A percentile compares a stretch with the other conserved stretches of the same genome.
Conservation (phyloP, 2,329 filamentous ascomycete species). For the Apiospora kogelbergensis region DNA sequence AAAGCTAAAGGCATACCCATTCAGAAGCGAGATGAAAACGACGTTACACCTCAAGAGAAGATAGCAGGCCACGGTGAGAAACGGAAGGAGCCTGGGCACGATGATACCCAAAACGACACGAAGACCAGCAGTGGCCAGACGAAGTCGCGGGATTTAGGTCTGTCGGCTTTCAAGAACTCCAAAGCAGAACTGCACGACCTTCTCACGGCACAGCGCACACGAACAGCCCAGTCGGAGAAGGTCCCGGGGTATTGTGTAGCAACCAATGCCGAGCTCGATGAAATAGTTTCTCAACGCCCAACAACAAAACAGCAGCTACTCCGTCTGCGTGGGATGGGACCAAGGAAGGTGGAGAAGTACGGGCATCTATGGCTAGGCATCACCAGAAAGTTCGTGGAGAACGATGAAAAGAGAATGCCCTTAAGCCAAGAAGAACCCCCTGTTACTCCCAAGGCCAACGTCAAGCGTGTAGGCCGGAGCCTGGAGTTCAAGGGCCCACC, state of each 20-base stretch:
- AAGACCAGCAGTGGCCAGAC: not conserved
- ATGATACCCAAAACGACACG: not conserved
- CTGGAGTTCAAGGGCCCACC: not conserved
- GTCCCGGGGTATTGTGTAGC: slow-evolving; percentile 3
- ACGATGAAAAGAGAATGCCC: not conserved
- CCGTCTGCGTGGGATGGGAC: slow-evolving; percentile 9
- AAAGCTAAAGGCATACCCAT: not conserved
- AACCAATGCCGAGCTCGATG: slow-evolving; percentile 8
- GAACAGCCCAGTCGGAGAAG: not conserved
- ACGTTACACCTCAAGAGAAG: not conserved
- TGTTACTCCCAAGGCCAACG: not conserved
- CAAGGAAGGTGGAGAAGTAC: slow-evolving; percentile 8
- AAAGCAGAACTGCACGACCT: not conserved
- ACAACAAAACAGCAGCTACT: not conserved
- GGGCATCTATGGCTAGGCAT: slow-evolving; percentile 6
- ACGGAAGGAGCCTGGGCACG: not conserved
- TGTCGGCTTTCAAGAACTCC: not conserved
- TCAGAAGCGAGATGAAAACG: not conserved
- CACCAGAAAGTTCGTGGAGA: not conserved
- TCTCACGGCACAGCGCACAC: not conserved
- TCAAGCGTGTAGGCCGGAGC: not conserved
- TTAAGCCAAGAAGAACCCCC: not conserved
- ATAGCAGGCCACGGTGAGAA: not conserved
- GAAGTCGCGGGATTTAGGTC: not conserved
- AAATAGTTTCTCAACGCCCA: not conserved